phyloP scores from a whole-genome alignment of 2,329 filamentous ascomycete genomes.

The Cladosporium halotolerans region DNA sequence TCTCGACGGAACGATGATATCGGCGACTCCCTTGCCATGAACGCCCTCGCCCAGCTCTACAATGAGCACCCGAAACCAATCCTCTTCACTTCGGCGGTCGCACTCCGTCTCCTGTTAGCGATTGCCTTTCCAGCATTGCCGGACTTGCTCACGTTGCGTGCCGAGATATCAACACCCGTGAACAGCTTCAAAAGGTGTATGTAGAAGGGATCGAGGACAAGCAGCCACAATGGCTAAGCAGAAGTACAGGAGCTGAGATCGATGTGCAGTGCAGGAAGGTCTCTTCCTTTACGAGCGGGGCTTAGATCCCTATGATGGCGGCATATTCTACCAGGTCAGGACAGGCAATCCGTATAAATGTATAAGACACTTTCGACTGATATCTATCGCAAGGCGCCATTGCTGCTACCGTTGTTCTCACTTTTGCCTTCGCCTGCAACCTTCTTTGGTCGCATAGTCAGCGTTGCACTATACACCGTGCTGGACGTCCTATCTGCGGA shows the following conservation, averaged over 20 bases:
- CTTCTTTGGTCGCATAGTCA: constrained; percentile 43
- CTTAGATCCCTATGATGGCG: constrained; percentile 94
- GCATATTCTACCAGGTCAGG: constrained; percentile 63
- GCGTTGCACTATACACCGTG: constrained; percentile 70
- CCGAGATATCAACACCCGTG: constrained; percentile 93
- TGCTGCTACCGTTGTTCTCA: constrained; percentile 86
- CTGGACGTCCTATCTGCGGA: constrained; percentile 78
- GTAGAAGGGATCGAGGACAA: constrained; percentile 27
- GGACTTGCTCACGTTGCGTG: constrained; percentile 77
- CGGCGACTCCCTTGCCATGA: constrained; percentile 15
- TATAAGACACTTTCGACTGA: background rate
- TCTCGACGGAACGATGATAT: constrained; percentile 9
- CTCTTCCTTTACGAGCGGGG: constrained; percentile 94
- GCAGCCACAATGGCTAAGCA: constrained; percentile 12
- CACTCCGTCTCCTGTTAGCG: constrained; percentile 74
- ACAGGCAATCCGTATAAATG: constrained; percentile 1
- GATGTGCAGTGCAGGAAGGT: constrained; percentile 75
- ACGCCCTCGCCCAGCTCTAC: constrained; percentile 23
- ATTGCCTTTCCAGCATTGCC: constrained; percentile 75
- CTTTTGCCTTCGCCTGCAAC: constrained; percentile 69
- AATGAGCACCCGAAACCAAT: constrained; percentile 45
- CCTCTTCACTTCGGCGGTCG: constrained; percentile 69
- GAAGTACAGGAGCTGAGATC: constrained; percentile 24
- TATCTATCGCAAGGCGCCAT: constrained; percentile 58
- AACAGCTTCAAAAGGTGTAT: constrained; percentile 96